Evolutionary conservation across 106 monocot genomes (phyloP), one percentile per base, ranked within the genome.

Genomic region (Dioscorea alata): DNA sequence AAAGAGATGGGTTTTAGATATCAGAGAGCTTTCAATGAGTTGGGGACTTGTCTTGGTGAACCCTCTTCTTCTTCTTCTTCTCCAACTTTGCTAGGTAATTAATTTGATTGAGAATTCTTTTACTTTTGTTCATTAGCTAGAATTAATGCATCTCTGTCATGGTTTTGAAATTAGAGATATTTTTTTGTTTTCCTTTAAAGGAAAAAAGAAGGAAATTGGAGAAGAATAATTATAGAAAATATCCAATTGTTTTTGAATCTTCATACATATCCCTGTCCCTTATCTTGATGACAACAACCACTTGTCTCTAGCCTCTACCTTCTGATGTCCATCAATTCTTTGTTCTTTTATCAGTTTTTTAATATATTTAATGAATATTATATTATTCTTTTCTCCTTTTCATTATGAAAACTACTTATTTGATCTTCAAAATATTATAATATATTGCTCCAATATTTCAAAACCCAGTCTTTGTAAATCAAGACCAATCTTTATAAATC

Each of bases 11-110:
- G 13, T 63, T 19, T 66, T 35, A 62, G 58, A 19, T 77, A 69
- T 61, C 65, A 69, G 24, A 64, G 69, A 61, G 74, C 42, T 33
- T 78, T 78, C 63, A 65, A 54, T 32, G 57, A 49, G 67, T 32
- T 68, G 28, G 56, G 61, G 17, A 65, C 61, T 32, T 61, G 61
- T 17, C 48, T 32, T 32, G 16, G 23, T 0, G 63, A 18, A 19
- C 23, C 71, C 1, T 3, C 28, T 28, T 28, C 28, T 28, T 49
- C 49, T 22, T 3, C 28, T 28, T 28, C 28, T 28, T 49, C 49
- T 22, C 13, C 49, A 33, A 23, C 2, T 2, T 15, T 49, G 14
- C 0, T 18, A 61, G 61, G 23, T 18, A 48, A 61, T 61, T 42
- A 2, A 8, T 10, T 42, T 42, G 42, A 42, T 42, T 34, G 34